A percentile compares a stretch with the other conserved stretches of the same genome.
Evolutionary conservation across 169 alveolate species (phyloP).

Genomic region (Plasmodium fragile): DNA sequence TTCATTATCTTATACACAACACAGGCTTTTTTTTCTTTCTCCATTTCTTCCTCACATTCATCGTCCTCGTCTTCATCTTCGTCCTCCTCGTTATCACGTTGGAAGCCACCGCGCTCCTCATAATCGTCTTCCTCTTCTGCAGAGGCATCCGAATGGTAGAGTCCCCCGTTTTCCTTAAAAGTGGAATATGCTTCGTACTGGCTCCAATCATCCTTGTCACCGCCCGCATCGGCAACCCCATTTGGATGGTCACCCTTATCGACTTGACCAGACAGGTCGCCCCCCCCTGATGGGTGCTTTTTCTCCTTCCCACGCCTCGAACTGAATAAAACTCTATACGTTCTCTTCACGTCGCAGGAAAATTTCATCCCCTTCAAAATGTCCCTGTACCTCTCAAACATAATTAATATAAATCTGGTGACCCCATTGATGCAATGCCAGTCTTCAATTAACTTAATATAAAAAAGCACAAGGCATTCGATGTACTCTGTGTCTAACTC

Average conservation of each 20-base stretch:
- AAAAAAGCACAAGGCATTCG: not conserved
- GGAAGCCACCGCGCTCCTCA: not conserved
- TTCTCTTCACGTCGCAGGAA: not conserved
- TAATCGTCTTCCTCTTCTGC: not conserved
- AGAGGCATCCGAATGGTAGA: not conserved
- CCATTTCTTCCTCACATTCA: slow-evolving; percentile 7
- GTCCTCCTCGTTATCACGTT: not conserved
- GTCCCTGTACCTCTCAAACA: slow-evolving; percentile 32
- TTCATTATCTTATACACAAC: slow-evolving; percentile 58
- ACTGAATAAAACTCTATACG: slow-evolving; percentile 13
- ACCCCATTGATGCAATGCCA: slow-evolving; percentile 72
- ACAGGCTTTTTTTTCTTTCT: slow-evolving; percentile 11
- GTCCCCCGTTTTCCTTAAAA: not conserved
- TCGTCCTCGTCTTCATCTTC: not conserved
- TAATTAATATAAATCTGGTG: slow-evolving; percentile 5
- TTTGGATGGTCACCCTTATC: not conserved
- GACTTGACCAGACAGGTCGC: not conserved
- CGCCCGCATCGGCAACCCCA: not conserved
- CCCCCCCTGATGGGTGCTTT: not conserved
- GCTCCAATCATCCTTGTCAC: not conserved
- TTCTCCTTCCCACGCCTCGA: not conserved
- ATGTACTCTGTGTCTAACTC: slow-evolving; percentile 24
- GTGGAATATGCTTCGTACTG: not conserved
- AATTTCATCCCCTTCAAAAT: not conserved
- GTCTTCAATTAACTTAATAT: slow-evolving; percentile 56